These are phyloP conservation scores for Bruguiera sexangula DNA, from an alignment of 345 rosid species.

Conservation along the genomic window DNA sequence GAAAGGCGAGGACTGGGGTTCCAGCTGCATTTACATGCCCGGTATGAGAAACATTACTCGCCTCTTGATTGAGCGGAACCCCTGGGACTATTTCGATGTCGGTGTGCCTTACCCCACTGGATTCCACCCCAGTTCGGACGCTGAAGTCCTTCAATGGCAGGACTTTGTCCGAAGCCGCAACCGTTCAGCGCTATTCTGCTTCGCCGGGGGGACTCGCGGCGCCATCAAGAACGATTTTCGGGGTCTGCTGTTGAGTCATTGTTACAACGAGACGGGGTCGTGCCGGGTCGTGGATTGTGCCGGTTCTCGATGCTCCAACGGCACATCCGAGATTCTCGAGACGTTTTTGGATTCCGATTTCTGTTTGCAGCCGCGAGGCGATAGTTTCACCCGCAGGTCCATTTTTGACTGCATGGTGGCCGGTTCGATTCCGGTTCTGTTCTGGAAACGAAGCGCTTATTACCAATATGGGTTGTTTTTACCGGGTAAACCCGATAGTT, in stretches of 20 bases:
- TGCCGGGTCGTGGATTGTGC: conserved; percentile 69
- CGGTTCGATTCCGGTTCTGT: conserved; percentile 92
- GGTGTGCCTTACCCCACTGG: conserved; percentile 96
- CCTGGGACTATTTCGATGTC: conserved; percentile 97
- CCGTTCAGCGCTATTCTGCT: conserved; percentile 70
- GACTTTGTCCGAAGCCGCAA: conserved; percentile 53
- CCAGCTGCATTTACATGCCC: conserved; percentile 68
- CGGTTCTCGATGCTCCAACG: conserved; percentile 60
- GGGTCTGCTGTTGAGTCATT: conserved; percentile 58
- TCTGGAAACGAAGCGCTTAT: conserved; percentile 88
- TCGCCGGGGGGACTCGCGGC: conserved; percentile 80
- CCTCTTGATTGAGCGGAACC: conserved; percentile 86
- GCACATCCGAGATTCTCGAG: conserved; percentile 66
- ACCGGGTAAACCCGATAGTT: conserved; percentile 60
- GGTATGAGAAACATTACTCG: conserved; percentile 95
- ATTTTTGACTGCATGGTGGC: conserved; percentile 95
- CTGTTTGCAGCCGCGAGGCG: conserved; percentile 92
- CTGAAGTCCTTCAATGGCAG: conserved; percentile 78
- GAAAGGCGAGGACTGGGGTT: conserved; percentile 80
- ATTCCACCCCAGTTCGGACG: conserved; percentile 82
- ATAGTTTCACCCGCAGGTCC: conserved; percentile 89
- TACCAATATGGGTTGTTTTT: conserved; percentile 90
- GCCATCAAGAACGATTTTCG: conserved; percentile 68
- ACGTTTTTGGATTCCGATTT: conserved; percentile 76
- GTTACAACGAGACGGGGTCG: conserved; percentile 44